Evolutionary conservation across 768 basidiomycete genomes (phyloP), one percentile per base, ranked within the genome.

Genomic region (Termitomyces sp.): DNA sequence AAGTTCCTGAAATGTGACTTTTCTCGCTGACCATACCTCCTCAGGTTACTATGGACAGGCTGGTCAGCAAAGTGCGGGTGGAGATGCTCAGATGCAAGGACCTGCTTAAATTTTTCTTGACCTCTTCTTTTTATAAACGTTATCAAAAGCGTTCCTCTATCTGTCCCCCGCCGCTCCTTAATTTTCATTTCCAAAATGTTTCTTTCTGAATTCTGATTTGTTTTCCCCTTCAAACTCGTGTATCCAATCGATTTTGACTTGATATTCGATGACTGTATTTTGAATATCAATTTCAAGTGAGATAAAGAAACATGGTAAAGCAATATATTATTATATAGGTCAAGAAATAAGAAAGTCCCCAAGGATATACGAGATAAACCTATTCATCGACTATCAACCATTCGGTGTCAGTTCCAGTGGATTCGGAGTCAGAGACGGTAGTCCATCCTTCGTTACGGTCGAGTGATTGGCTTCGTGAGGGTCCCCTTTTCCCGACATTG

Each of bases 361-460:
- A 55, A 69, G 65, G 76, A 74, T 77, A 79, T 78, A 73, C 60
- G 59, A 56, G n/a, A 56, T 45, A 12, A 32, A 45, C 47, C 51
- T 68, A 61, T 54, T 83, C 81, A 62, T 84, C 81, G 36, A 93
- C 80, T 32, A 93, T 87, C 69, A 94, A 69, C 91, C 92, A 94
- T 93, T 94, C 92, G 89, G 92, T 72, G 86, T 93, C 91, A 85
- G 84, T 86, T 86, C 87, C 86, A 83, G 76, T 73, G 73, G 79
- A 83, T 83, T 86, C 82, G 77, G 79, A 73, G 79, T 76, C 72
- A 82, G 90, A 83, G 86, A 89, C 75, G 77, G 80, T 69, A 79
- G 86, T 79, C 88, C 88, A 88, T 88, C 85, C 85, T 76, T 89
- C 85, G 71, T 82, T 80, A 69, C 77, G 71, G 74, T 74, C 69